Evolutionary conservation across 163 green algal species (phyloP), one percentile per base, ranked within the genome.

Genomic region (Volvox carteri): DNA sequence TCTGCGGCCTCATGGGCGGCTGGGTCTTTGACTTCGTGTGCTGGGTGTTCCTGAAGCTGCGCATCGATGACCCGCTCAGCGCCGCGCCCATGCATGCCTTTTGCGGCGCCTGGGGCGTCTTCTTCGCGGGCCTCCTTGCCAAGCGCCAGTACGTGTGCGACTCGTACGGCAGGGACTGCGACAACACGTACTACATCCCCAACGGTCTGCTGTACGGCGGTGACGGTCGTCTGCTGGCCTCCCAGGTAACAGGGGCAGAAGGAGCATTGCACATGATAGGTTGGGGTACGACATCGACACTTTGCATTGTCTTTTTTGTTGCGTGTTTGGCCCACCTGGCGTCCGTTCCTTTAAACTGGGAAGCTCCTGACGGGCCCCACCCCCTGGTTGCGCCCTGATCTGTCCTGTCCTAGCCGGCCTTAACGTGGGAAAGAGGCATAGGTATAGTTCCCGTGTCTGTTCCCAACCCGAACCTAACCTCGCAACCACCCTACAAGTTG

Each of bases 21-120:
- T 60, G 94, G 50, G 84, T 97, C 74, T 93, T 94, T 42, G 92
- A 95, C 77, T 48, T 28, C 44, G 92, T 92, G 19, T 97, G 84
- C 92, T 93, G 67, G 81, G 48, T 95, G 37, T 95, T 95, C 88
- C 92, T 95, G 5, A 94, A 93, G 86, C 84, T 97, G 80, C 91
- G 96, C 83, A 95, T 98, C 58, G 98, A 99, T 89, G 98, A 99
- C 92, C 98, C 98, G 0, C 95, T 99, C 75, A 95, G 96, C 60
- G 98, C 97, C 23, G 95, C 96, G 60, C 94, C 97, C 52, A 97
- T 99, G 92, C 98, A 99, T 91, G 96, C 93, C 60, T 94, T 96
- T 68, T 92, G 89, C 83, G 96, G 96, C 75, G 87, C 93, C 11
- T 96, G 92, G 90, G 96, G 96, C 48, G 89, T 95, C 8, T 46